Evolutionary conservation across 2,329 filamentous ascomycete species (phyloP), one percentile per base, ranked within the genome.

Genomic region (Cadophora luteo-olivacea): DNA sequence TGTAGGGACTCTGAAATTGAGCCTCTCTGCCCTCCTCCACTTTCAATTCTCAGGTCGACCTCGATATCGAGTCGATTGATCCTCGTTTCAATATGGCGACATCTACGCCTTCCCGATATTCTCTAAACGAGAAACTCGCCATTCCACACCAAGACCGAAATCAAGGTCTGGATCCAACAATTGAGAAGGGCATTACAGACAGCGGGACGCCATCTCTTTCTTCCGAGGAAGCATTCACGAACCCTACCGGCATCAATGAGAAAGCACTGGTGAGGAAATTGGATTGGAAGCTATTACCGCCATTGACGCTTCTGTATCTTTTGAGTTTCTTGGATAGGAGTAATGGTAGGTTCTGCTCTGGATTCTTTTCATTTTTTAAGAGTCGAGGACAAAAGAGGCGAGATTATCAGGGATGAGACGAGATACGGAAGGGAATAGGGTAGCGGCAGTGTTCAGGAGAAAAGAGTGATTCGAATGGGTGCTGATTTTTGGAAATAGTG

Each of bases 321-420:
- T 75, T 88, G 0, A 87, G 84, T 0, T 88, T 88, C 69, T 75
- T 88, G 9, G 86, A 88, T 71, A 79, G 86, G 38, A 86, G 85
- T 73, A 89, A 89, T 79, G 86, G 61, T 64, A n/a, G 19, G 61
- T 48, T 22, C 41, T 19, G 2, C 12, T 19, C 16, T 48, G 19
- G 19, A 22, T 49, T 49, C 45, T 22, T 29, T 29, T n/a, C n/a
- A 5, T 48, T 48, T 2, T n/a, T 22, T n/a, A 11, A 14, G 14
- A 16, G 14, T 41, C 16, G 38, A 41, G 45, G 41, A 45, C 4
- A 22, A 48, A 5, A 4, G 45, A 48, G 19, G n/a, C 14, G 29
- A 11, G 38, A 48, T 1, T 11, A 38, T 22, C 33, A 16, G 38
- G 19, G 8, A 54, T 5, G 14, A 6, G 25, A 32, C 3, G 24